Percentiles rank a stretch among this genome's conserved stretches.
Conservation (phyloP, 305 asterid species). For the Solanum hybrid region DNA sequence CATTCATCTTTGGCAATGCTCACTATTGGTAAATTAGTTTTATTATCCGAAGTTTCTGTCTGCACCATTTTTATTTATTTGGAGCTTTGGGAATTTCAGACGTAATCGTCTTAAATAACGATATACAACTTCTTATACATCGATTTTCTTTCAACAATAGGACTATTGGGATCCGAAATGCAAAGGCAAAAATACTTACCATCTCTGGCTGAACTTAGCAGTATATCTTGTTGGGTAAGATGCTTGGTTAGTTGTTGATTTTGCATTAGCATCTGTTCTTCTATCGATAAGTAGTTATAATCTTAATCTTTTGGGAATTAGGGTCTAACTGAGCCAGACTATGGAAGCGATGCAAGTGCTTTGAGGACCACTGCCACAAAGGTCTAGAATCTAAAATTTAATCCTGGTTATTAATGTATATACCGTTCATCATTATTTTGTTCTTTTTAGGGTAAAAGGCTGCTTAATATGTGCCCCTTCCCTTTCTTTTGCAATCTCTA, state of each 20-base stretch:
- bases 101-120: neutral
- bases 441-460: neutral
- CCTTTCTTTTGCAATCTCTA: conserved; percentile 5
- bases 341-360: conserved; percentile 97
- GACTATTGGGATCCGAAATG: conserved; percentile 76
- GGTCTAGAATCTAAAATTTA: conserved; percentile 30
- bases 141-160: conserved; percentile 34
- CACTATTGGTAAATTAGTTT: conserved; percentile 51
- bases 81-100: neutral
- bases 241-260: conserved; percentile 2
- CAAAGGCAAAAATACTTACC: conserved; percentile 85
- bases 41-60: neutral
- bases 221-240: conserved; percentile 87
- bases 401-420: neutral
- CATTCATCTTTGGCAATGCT: conserved; percentile 94
- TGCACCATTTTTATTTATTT: neutral
- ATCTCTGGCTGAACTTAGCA: conserved; percentile 63
- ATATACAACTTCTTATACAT: neutral
- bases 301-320: conserved; percentile 19
- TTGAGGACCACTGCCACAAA: conserved; percentile 78
- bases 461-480: neutral
- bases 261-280: neutral
- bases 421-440: neutral
- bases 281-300: neutral
- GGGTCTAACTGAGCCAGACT: conserved; percentile 95